phyloP scores from a whole-genome alignment of 208 protist genomes.

The Leishmania guyanensis region DNA sequence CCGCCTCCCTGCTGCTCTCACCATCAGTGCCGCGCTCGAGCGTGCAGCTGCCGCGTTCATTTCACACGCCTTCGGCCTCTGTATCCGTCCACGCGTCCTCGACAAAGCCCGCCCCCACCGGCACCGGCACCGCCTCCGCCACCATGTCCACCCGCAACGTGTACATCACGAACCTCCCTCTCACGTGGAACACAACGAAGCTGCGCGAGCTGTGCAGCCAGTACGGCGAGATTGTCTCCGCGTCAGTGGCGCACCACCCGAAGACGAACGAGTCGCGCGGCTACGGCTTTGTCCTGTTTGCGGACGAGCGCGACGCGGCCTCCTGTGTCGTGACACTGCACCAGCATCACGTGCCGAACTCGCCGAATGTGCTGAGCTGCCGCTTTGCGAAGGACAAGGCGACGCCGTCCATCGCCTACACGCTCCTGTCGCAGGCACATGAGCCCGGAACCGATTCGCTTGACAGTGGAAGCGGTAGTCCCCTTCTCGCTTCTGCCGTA shows the following conservation, averaged over 20 bases:
- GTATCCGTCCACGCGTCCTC: not conserved
- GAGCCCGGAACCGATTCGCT: not conserved
- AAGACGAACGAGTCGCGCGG: conserved; percentile 51
- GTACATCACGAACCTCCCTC: conserved; percentile 65
- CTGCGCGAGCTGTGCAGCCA: conserved; percentile 49
- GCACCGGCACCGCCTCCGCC: conserved; percentile 3
- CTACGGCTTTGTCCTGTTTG: conserved; percentile 78
- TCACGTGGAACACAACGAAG: conserved; percentile 64
- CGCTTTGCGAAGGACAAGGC: conserved; percentile 62
- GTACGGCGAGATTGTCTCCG: conserved; percentile 61
- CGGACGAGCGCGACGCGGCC: conserved; percentile 40
- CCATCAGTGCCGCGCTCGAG: not conserved
- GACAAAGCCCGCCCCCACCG: not conserved
- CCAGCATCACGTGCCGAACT: conserved; percentile 15
- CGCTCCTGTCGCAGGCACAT: not conserved
- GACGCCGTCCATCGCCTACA: conserved; percentile 51
- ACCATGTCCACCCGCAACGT: conserved; percentile 41
- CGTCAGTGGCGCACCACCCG: conserved; percentile 55
- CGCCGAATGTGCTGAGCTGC: conserved; percentile 41
- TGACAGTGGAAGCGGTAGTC: not conserved
- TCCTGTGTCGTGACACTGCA: conserved; percentile 42
- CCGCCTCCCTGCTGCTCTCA: conserved; percentile 4
- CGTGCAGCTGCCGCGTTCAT: not conserved
- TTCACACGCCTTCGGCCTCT: not conserved
- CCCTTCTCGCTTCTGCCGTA: not conserved